Percentiles rank a stretch among this genome's conserved stretches.
Conservation (phyloP, 345 rosid genomes). For the Clarkia xantiana region DNA sequence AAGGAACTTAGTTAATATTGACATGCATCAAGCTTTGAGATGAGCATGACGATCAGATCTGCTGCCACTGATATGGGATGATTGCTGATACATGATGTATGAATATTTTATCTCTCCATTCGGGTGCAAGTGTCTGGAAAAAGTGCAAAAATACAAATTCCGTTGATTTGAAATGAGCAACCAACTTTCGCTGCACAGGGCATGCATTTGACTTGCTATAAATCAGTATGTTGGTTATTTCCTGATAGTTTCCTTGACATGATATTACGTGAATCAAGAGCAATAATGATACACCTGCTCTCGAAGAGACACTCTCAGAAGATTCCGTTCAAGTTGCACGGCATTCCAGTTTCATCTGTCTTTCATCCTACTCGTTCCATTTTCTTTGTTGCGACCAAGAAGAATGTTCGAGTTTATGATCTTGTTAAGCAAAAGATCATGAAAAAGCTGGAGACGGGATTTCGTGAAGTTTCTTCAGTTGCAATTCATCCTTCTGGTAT, state of each 20-base stretch:
- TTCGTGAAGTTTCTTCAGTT: constrained; percentile 73
- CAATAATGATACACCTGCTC: constrained; percentile 62
- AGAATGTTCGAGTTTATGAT: constrained; percentile 72
- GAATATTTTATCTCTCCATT: no score
- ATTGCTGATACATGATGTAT: no score
- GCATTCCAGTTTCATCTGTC: constrained; percentile 62
- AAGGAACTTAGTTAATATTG: no score
- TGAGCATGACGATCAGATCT: no score
- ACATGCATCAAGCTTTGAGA: no score
- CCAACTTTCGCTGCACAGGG: no score
- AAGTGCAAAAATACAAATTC: no score
- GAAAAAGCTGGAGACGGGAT: constrained; percentile 77
- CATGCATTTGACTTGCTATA: no score
- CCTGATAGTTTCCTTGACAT: constrained; percentile 28
- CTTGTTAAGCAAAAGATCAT: constrained; percentile 41
- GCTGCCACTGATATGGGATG: no score
- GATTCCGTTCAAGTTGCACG: constrained; percentile 69
- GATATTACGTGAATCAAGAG: constrained; percentile 56
- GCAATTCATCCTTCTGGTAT: constrained; percentile 80
- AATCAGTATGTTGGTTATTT: background rate
- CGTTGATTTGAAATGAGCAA: no score
- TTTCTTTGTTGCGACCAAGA: constrained; percentile 65
- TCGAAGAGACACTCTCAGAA: constrained; percentile 46
- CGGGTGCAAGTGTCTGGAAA: no score
- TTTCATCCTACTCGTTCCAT: constrained; percentile 74